Evolutionary conservation across 164 flowering plant genomes (phyloP).

Genomic region (Echeveria elegans): DNA sequence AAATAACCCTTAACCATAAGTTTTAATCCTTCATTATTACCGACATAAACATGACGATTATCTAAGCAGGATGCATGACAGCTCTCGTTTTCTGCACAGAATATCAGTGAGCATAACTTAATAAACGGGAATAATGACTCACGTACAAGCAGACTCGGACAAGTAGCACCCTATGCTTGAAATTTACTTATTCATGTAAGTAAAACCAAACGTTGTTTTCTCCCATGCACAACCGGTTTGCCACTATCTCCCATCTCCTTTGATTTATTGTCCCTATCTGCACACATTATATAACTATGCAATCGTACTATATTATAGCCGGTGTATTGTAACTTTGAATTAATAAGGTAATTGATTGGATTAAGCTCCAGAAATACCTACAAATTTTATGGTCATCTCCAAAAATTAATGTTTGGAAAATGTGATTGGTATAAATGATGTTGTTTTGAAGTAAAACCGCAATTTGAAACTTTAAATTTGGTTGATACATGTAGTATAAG

Average conservation of each 20-base stretch:
- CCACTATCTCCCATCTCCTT: constrained; percentile 7
- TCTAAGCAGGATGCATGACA: not conserved
- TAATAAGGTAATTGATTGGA: no score
- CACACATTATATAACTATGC: not conserved
- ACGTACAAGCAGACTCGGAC: not conserved
- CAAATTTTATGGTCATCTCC: no score
- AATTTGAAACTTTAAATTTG: no score
- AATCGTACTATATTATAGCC: not conserved
- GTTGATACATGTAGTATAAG: no score
- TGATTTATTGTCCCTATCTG: not conserved
- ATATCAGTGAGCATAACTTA: not conserved
- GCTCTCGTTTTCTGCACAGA: not conserved
- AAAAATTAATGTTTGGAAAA: no score
- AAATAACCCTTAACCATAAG: not conserved
- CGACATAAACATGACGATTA: not conserved
- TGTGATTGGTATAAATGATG: no score
- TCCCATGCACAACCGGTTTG: constrained; percentile 6
- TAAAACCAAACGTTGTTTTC: constrained; percentile 7
- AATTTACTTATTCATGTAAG: not conserved
- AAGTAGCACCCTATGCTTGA: not conserved
- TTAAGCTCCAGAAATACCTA: no score
- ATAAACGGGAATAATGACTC: constrained; percentile 1
- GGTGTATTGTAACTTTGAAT: not conserved
- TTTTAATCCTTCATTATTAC: constrained; percentile 4
- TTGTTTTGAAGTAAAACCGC: no score